Base-by-base conservation (phyloP, 441 rosid species). In the Francoa sonchifolia region DNA sequence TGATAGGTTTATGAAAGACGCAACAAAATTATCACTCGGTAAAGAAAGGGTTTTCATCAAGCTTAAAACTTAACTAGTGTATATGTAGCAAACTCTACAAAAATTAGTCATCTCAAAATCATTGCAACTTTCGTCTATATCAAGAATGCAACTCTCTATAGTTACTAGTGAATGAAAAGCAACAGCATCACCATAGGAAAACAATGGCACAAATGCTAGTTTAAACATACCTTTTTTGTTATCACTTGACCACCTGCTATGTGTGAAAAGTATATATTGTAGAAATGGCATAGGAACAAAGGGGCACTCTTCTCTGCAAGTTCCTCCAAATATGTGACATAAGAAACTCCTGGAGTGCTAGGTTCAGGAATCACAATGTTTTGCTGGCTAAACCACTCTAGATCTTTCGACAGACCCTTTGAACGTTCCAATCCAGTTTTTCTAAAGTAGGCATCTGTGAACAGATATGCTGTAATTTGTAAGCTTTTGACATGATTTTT, bases 221-320 rank as follows among this genome's bases (percentile, higher is more conserved):
- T 9, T 1, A 44, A 29, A n/a, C 19, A 12, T 28, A 83, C 97
- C 92, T 72, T 65, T 54, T 58, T 79, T 39, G 48, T 62, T 2
- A 89, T 75, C 53, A 77, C 94, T 61, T 79, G 86, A 57, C 95
- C 89, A 19, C 86, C 95, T 8, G 86, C 86, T 50, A 82, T 69
- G 43, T 89, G 98, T 0, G 95, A 79, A 57, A 89, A 89, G 58
- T 84, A 84, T 45, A 89, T 75, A 48, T 67, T 89, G 71, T 84
- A 84, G 65, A 75, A 82, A 71, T 89, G 94, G 62, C 75, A 58
- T 12, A 89, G 74, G 66, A 84, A 84, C 64, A 73, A 50, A 1
- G 95, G 83, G 33, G 94, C 79, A 57, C 68, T 84, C 63, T 50
- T 65, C 54, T 63, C 69, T 8, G 92, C 92, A 49, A 74, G 66